Evolutionary conservation across 106 monocot genomes (phyloP), one percentile per base, ranked within the genome.

Genomic region (Dioscorea zingiberensis): DNA sequence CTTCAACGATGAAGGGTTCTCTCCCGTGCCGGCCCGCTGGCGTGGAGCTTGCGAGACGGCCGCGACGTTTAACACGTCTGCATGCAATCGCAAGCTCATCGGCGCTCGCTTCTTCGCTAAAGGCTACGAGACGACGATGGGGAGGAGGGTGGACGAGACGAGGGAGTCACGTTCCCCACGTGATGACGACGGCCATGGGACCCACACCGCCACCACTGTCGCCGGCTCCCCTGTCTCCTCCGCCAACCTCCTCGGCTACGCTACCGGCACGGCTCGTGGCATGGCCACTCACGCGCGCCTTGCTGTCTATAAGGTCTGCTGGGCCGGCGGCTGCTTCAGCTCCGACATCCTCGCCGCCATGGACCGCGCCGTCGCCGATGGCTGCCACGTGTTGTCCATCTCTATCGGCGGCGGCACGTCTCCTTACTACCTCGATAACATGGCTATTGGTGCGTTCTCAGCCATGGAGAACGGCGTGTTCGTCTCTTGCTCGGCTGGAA

Each of bases 231-330:
- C 78, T 16, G 98, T 93, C 7, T 15, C 67, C 16, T 75, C 69
- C 48, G 88, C 84, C 13, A 83, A 74, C 78, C 72, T 99, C 47
- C 64, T 89, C 44, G 98, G 98, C 12, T 99, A 75, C 63, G 98
- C 98, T 3, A 4, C 70, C 3, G 98, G 98, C 14, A 99, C 89
- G 5, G 98, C 98, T 2, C 83, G 89, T 17, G 93, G 98, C 46
- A 93, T 99, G 98, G 74, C 89, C 3, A 16, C 73, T 0, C 63
- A 72, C 15, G 86, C 93, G 3, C 81, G 98, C 18, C 45, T 99
- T 16, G 92, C 98, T 2, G 80, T 68, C 1, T 99, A 99, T 80
- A 99, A 99, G 80, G 98, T 99, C 38, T 99, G 98, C 75, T 99
- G 98, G 98, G 28, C 48, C 1, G 93, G 93, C 24, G 98, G 93